Evolutionary conservation across 2,329 filamentous ascomycete species (phyloP).

Genomic region (Stemphylium lycopersici): DNA sequence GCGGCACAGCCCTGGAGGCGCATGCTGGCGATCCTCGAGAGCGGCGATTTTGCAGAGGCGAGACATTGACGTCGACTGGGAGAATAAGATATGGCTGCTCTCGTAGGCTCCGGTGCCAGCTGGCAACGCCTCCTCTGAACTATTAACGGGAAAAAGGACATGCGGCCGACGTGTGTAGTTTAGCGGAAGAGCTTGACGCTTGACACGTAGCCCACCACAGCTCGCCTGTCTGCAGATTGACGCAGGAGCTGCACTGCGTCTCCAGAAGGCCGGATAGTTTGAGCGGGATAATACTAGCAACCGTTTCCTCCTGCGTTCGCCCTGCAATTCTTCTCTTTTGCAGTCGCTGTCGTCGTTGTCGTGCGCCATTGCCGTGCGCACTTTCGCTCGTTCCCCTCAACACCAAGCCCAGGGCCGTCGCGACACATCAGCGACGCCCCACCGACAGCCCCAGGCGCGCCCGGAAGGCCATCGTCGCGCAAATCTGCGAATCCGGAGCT

Average conservation of each 20-base stretch:
- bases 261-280: conserved; percentile 42
- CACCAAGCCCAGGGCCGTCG: conserved; percentile 20
- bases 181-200: conserved; percentile 43
- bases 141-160: conserved; percentile 33
- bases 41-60: conserved; percentile 19
- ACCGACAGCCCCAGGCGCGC: conserved; percentile 12
- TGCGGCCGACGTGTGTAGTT: conserved; percentile 40
- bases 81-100: conserved; percentile 27
- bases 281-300: conserved; percentile 44
- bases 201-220: conserved; percentile 46
- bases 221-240: conserved; percentile 49
- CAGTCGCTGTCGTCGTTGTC: conserved; percentile 16
- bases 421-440: conserved; percentile 20
- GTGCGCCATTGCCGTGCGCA: conserved; percentile 30
- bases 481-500: conserved; percentile 12
- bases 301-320: conserved; percentile 31
- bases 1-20: conserved; percentile 32
- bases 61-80: conserved; percentile 25
- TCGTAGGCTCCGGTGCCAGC: conserved; percentile 43
- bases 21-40: conserved; percentile 22
- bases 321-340: conserved; percentile 30
- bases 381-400: conserved; percentile 28
- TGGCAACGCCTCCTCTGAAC: conserved; percentile 44
- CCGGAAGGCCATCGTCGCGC: conserved; percentile 23
- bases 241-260: conserved; percentile 49